phyloP scores from a whole-genome alignment of 2,329 filamentous ascomycete genomes.

The Helminthosporium solani region DNA sequence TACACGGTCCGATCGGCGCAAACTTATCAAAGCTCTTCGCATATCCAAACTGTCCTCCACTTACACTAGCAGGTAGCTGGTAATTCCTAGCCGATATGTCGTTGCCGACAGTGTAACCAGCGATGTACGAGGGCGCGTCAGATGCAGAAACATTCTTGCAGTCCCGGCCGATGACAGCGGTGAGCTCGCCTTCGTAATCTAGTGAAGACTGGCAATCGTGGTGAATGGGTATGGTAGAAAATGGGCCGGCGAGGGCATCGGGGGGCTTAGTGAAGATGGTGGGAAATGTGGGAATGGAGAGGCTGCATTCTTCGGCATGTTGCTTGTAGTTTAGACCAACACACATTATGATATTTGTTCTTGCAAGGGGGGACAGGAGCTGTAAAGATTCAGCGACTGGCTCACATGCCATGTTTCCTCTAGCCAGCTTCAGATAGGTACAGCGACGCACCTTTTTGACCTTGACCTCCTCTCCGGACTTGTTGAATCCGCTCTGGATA shows the following conservation, averaged over 20 bases:
- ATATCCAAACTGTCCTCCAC: constrained; percentile 44
- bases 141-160: constrained; percentile 48
- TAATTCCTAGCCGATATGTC: constrained; percentile 62
- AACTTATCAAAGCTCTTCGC: constrained; percentile 50
- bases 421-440: too few relatives aligned
- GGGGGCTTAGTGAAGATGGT: constrained; percentile 41
- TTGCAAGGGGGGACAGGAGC: constrained; percentile 31
- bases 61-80: constrained; percentile 44
- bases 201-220: constrained; percentile 32
- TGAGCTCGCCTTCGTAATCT: constrained; percentile 44
- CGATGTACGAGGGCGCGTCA: constrained; percentile 60
- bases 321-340: constrained; percentile 39
- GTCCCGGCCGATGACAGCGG: constrained; percentile 34
- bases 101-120: constrained; percentile 65
- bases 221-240: constrained; percentile 33
- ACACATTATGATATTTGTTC: constrained; percentile 34
- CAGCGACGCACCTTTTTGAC: constrained; percentile 29
- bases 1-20: constrained; percentile 47
- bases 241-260: constrained; percentile 37
- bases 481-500: constrained; percentile 31
- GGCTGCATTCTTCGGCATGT: constrained; percentile 38
- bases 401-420: not conserved
- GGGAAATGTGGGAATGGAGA: constrained; percentile 32
- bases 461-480: constrained; percentile 25
- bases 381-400: not conserved